Base-by-base conservation (phyloP, 2,329 filamentous ascomycete genomes). In the Myotisia sp. region DNA sequence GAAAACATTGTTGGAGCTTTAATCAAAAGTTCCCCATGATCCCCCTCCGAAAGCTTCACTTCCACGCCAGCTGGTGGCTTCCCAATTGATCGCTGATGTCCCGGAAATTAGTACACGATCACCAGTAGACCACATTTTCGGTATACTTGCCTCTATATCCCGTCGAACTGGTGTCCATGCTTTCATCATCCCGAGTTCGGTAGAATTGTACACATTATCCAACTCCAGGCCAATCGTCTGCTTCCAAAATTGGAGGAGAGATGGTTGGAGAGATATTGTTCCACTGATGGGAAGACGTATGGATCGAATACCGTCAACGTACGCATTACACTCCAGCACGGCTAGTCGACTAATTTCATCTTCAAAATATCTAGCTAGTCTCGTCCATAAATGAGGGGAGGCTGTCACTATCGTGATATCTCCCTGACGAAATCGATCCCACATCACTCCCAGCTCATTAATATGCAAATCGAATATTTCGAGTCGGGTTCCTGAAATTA, bases 21-120 rank as follows among this genome's bases (percentile, higher is more conserved):
- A 13, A 36, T 31, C 12, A 42, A 32, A 8, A 42, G 33, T 39
- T 42, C 37, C 5, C 40, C 40, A 14, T 27, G 26, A 13, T 40
- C 34, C 10, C 38, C 38, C 6, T 35, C 27, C 6, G 35, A 40
- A 3, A 40, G 16, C 30, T 40, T 40, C 6, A 40, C 32, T 20
- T 26, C 29, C 5, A 28, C 17, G 10, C 29, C 30, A 3, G 30
- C 24, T 20, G 32, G 9, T 23, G 38, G 38, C 14, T n/a, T 34
- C 7, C 38, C 38, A 27, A 37, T 37, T 23, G 28, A 37, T 21
- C 34, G 29, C 38, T 40, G 24, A n/a, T 33, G 13, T 16, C 19
- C 24, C 17, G 6, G 14, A 21, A 28, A 17, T 18, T 17, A 29
- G 13, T 24, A 12, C n/a, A n/a, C n/a, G n/a, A n/a, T n/a, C n/a